phyloP scores from a whole-genome alignment of 140 eudicot species.

The Flaveria floridana region DNA sequence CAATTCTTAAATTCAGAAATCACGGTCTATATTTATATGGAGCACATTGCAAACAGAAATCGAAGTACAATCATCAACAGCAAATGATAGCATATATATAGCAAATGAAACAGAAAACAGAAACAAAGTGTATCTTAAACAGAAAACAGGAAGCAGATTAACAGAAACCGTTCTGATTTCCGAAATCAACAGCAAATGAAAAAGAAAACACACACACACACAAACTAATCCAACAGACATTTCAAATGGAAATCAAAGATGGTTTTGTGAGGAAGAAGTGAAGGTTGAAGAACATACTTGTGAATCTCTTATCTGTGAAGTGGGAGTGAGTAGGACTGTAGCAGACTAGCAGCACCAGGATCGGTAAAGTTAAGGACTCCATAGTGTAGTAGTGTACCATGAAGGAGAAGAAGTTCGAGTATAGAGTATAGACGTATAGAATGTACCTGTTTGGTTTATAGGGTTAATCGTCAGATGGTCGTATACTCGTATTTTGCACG shows the following conservation, averaged over 20 bases:
- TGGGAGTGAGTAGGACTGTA: neutral
- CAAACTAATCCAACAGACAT: neutral
- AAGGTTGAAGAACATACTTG: constrained; percentile 16
- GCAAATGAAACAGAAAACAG: neutral
- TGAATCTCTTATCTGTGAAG: neutral
- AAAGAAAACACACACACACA: neutral
- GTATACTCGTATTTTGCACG: neutral
- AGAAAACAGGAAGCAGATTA: neutral
- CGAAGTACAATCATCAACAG: neutral
- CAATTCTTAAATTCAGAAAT: too few species aligned
- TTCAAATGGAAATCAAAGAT: neutral
- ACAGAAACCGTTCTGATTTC: too few species aligned
- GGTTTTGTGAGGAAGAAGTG: constrained; percentile 4
- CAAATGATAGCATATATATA: neutral
- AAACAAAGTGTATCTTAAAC: neutral
- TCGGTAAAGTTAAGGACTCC: neutral
- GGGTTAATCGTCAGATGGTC: neutral
- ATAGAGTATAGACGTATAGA: neutral
- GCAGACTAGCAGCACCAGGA: constrained; percentile 8
- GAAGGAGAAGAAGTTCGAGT: neutral
- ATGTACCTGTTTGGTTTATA: neutral
- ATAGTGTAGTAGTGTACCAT: neutral
- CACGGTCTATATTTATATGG: too few species aligned
- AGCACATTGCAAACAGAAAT: neutral
- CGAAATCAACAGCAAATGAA: neutral